A percentile compares a stretch with the other conserved stretches of the same genome.
Evolutionary conservation across 495 filamentous ascomycete genomes (phyloP).

Genomic region (Tuber calosporum): DNA sequence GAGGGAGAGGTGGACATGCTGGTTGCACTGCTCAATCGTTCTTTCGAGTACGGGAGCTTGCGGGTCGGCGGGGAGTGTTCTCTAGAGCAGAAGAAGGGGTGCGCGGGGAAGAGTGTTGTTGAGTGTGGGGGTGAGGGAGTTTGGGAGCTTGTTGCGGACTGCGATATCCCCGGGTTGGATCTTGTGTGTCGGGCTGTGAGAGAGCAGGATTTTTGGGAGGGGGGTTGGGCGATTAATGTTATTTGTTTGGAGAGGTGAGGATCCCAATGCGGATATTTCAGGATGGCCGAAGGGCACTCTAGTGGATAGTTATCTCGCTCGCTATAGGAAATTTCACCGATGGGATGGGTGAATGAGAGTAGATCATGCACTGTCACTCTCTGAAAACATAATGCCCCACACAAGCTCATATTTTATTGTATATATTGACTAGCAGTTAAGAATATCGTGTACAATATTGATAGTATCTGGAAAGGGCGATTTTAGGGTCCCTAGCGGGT

Average conservation of each 20-base stretch:
- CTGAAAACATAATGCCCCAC: background rate
- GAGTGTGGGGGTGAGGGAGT: conserved; percentile 12
- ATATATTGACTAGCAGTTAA: background rate
- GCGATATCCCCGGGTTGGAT: conserved; percentile 5
- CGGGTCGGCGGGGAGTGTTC: background rate
- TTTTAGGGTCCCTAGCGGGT: background rate
- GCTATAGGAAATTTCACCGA: background rate
- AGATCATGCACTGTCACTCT: background rate
- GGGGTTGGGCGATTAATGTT: conserved; percentile 7
- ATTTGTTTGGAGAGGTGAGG: conserved; percentile 23
- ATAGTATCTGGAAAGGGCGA: background rate
- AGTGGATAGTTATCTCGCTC: background rate
- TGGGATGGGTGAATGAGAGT: background rate
- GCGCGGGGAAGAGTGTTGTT: conserved; percentile 12
- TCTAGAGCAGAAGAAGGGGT: conserved; percentile 7
- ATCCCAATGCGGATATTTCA: background rate
- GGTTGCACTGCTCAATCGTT: conserved; percentile 12
- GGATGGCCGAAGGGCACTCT: background rate
- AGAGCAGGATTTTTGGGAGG: conserved; percentile 9
- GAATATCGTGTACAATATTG: background rate
- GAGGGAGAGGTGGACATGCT: conserved; percentile 6
- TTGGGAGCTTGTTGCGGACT: conserved; percentile 20
- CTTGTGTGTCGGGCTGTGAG: conserved; percentile 15
- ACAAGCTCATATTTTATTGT: background rate
- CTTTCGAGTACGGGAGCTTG: background rate